These are phyloP conservation scores for Crithidia fasciculata DNA, from an alignment of 208 protist species.

Conservation along the genomic window DNA sequence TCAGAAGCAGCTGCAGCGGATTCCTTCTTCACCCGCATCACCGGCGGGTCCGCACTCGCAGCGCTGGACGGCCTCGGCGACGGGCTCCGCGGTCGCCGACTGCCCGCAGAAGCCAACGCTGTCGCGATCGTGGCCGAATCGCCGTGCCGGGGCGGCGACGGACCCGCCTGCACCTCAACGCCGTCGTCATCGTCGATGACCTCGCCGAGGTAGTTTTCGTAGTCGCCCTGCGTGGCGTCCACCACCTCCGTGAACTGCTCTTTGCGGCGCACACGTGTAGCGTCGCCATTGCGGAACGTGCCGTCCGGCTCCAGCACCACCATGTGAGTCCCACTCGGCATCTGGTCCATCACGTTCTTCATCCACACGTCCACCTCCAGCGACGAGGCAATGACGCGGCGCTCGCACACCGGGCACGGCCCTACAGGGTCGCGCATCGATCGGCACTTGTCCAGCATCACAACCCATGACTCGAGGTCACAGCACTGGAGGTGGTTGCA, in stretches of 20 bases:
- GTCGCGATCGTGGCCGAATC: not conserved
- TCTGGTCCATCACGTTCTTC: constrained; percentile 65
- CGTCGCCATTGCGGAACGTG: constrained; percentile 76
- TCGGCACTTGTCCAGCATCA: constrained; percentile 76
- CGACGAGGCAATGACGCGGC: constrained; percentile 71
- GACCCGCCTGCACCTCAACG: constrained; percentile 11
- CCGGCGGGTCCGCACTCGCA: not conserved
- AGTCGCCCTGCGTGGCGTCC: constrained; percentile 67
- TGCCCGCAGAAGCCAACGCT: constrained; percentile 6
- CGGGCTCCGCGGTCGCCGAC: constrained; percentile 15
- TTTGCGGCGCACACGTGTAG: constrained; percentile 58
- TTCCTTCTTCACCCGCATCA: constrained; percentile 24
- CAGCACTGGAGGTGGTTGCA: constrained; percentile 92
- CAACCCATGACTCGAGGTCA: constrained; percentile 89
- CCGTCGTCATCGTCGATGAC: constrained; percentile 53
- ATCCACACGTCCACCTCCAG: constrained; percentile 89
- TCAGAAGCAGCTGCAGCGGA: not conserved
- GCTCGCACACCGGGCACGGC: constrained; percentile 88
- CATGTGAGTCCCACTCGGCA: constrained; percentile 81
- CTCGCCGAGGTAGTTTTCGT: constrained; percentile 59
- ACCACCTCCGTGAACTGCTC: constrained; percentile 71
- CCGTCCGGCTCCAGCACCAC: constrained; percentile 81
- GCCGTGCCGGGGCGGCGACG: not conserved
- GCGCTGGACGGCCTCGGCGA: not conserved
- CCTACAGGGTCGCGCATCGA: constrained; percentile 84